Conservation (phyloP, 805 yeast genomes). For the Hanseniaspora lachancei region DNA sequence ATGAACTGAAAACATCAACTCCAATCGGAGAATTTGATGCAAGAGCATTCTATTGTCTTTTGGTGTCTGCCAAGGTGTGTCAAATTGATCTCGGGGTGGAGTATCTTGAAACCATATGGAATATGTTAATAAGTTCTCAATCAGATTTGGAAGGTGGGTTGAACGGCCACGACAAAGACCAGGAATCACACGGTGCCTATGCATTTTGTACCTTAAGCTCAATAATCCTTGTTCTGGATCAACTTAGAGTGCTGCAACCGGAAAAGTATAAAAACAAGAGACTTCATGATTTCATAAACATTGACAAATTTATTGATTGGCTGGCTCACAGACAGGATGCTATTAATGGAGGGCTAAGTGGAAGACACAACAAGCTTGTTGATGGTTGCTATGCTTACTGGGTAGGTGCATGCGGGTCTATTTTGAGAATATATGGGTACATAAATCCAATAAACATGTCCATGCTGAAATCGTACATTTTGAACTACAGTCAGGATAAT, state of each 20-base stretch:
- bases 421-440: constrained; percentile 27
- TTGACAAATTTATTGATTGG: constrained; percentile 52
- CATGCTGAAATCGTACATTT: constrained; percentile 50
- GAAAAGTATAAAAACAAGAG: constrained; percentile 16
- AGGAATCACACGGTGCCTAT: constrained; percentile 96
- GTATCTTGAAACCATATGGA: constrained; percentile 37
- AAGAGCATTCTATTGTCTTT: constrained; percentile 75
- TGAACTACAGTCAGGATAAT: constrained; percentile 58
- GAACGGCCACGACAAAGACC: constrained; percentile 53
- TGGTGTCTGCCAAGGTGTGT: constrained; percentile 57
- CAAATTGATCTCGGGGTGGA: constrained; percentile 46
- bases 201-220: constrained; percentile 78
- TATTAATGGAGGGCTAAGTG: constrained; percentile 78
- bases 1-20: constrained; percentile 20
- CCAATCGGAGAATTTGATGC: constrained; percentile 67
- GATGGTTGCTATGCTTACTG: constrained; percentile 95
- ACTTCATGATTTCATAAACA: constrained; percentile 30
- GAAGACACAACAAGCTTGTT: constrained; percentile 83
- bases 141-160: constrained; percentile 86
- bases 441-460: constrained; percentile 36
- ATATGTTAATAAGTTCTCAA: constrained; percentile 60
- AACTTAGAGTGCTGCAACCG: constrained; percentile 15
- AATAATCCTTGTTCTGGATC: constrained; percentile 35
- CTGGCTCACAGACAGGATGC: constrained; percentile 50
- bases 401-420: constrained; percentile 74